Percentiles rank a stretch among this genome's conserved stretches.
Evolutionary conservation across 1,284 basidiomycete genomes (phyloP).

Genomic region (Athelia psychrophila): DNA sequence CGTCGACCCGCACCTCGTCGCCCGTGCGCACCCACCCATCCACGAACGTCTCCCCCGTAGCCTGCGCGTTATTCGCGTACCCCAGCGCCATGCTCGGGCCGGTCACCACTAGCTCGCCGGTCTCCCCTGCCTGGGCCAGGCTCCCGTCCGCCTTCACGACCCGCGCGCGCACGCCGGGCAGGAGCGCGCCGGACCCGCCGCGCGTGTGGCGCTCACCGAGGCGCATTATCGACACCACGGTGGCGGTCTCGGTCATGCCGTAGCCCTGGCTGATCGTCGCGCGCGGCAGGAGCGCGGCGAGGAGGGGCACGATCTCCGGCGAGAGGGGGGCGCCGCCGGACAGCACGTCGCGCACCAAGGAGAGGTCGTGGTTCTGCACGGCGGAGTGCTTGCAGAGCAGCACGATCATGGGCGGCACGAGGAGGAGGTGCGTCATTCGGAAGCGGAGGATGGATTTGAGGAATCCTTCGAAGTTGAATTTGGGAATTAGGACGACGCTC

Average conservation of each 20-base stretch:
- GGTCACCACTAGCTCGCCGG: constrained; percentile 62
- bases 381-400: constrained; percentile 57
- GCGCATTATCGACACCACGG: background rate
- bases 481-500: constrained; percentile 49
- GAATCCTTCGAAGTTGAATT: constrained; percentile 51
- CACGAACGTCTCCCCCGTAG: constrained; percentile 57
- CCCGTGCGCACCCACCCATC: constrained; percentile 66
- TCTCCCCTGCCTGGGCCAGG: constrained; percentile 56
- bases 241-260: constrained; percentile 32
- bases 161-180: constrained; percentile 51
- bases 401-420: constrained; percentile 55
- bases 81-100: constrained; percentile 57
- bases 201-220: constrained; percentile 28
- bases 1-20: constrained; percentile 55
- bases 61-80: constrained; percentile 52
- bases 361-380: constrained; percentile 53
- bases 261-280: constrained; percentile 47
- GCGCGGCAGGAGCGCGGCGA: constrained; percentile 43
- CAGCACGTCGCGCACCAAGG: constrained; percentile 45
- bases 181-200: constrained; percentile 55
- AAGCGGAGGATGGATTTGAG: constrained; percentile 51
- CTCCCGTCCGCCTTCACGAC: constrained; percentile 62
- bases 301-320: constrained; percentile 42
- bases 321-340: constrained; percentile 68
- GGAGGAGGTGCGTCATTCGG: constrained; percentile 44